Evolutionary conservation across 2,329 filamentous ascomycete genomes (phyloP), one percentile per base, ranked within the genome.

Genomic region (Alternaria rosae): DNA sequence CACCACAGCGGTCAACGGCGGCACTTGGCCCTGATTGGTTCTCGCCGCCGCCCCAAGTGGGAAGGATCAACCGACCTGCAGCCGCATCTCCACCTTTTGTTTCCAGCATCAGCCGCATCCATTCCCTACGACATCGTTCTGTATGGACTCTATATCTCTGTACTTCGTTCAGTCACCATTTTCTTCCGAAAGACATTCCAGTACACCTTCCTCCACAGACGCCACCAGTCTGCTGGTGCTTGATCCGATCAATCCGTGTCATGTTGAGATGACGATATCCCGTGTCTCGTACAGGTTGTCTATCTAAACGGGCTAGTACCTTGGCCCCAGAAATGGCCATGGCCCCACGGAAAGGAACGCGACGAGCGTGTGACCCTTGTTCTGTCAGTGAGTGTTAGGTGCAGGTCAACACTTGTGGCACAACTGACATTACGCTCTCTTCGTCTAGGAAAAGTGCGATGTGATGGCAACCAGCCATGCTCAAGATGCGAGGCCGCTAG

Each of bases 331-430:
- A 25, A 25, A 73, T 73, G 70, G 69, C 65, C 64, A 70, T 70
- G 72, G 74, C 71, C 48, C 71, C 73, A 58, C 73, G 76, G 52
- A 78, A 77, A 62, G 76, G 75, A 35, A 78, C 76, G 32, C 71
- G 75, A 50, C 68, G 74, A 67, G 76, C 76, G 56, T 78, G 76
- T 62, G 76, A 78, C 57, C 73, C 75, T 53, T 78, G 76, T 51
- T 76, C 75, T 28, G 70, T 78, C 57, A 68, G 76, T 61, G 53
- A 30, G 59, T 61, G 30, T 52, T 38, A 20, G 13, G 6, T 10
- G 25, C 50, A 30, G 15, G 21, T 21, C 50, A 42, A 48, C 20
- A 23, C 32, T 21, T 9, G 45, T 15, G 28, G 17, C 45, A 35
- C 30, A 28, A 43, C 43, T 61, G 54, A 58, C 59, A 7, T 30